Percentiles rank a stretch among this genome's conserved stretches.
phyloP scores from a whole-genome alignment of 208 protist genomes.

The Eutreptiella sp. region DNA sequence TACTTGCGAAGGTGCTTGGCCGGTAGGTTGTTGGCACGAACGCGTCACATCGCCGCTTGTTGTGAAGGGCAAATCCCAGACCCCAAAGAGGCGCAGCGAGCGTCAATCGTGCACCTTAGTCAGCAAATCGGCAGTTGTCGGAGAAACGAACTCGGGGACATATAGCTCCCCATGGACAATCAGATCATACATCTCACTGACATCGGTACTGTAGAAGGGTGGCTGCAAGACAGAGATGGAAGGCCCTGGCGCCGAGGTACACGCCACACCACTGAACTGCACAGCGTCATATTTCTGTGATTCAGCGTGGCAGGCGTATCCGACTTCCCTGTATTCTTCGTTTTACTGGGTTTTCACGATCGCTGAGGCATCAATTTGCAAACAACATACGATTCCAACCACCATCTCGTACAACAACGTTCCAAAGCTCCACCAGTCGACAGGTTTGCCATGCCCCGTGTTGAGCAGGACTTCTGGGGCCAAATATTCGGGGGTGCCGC shows the following conservation, averaged over 20 bases:
- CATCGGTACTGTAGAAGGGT: conserved; percentile 8
- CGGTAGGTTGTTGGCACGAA: no score
- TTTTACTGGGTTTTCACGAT: neutral
- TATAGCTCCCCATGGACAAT: conserved; percentile 10
- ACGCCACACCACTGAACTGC: neutral
- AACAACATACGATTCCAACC: conserved; percentile 68
- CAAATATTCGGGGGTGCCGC: conserved; percentile 88
- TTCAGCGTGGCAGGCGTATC: neutral
- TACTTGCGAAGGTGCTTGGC: no score
- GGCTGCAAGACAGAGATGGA: no score
- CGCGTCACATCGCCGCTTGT: no score
- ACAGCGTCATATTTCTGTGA: neutral
- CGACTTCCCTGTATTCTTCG: neutral
- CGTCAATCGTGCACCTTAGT: no score
- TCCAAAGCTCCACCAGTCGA: conserved; percentile 92
- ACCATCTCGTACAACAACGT: conserved; percentile 89
- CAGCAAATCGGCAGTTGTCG: neutral
- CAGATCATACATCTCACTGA: conserved; percentile 13
- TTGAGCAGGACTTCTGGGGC: conserved; percentile 81
- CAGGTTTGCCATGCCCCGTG: conserved; percentile 67
- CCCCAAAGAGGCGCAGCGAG: no score
- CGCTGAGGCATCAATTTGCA: conserved; percentile 21
- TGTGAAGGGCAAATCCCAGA: no score
- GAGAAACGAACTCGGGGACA: conserved; percentile 9
- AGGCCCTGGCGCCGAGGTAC: neutral